Percentiles rank a stretch among this genome's conserved stretches.
Conservation (phyloP, 1,284 basidiomycete genomes). For the Ustilago curta region DNA sequence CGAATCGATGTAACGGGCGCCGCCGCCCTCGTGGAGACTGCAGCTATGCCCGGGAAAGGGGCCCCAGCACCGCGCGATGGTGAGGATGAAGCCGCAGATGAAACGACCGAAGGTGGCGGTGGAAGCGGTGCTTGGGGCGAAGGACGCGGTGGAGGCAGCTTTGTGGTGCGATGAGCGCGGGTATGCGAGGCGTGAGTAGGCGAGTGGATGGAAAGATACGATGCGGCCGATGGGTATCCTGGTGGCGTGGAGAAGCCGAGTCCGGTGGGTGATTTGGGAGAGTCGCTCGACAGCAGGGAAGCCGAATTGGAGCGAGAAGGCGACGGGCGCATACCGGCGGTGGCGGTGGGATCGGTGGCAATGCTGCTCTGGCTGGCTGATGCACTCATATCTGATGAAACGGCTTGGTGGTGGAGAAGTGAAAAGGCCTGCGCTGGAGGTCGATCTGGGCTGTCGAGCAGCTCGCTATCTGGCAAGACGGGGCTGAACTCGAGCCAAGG, state of each 20-base stretch:
- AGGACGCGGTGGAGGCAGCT: conserved; percentile 47
- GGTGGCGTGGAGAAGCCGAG: conserved; percentile 29
- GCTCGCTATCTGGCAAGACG: conserved; percentile 31
- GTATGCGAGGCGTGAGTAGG: conserved; percentile 17
- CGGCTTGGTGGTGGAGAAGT: conserved; percentile 9
- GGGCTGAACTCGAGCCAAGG: conserved; percentile 52
- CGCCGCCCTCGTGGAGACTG: conserved; percentile 6
- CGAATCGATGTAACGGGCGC: conserved; percentile 12
- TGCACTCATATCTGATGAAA: conserved; percentile 22
- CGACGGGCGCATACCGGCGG: conserved; percentile 19
- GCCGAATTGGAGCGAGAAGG: conserved; percentile 34
- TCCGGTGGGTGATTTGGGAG: conserved; percentile 36
- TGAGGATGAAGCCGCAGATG: conserved; percentile 11
- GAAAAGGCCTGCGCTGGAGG: conserved; percentile 11
- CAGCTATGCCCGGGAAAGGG: neutral
- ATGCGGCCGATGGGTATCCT: conserved; percentile 26
- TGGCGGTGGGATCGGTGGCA: conserved; percentile 14
- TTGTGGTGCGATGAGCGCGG: conserved; percentile 20
- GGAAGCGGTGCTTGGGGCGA: conserved; percentile 47
- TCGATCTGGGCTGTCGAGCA: conserved; percentile 24
- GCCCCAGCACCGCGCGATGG: conserved; percentile 3
- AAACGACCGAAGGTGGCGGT: conserved; percentile 39
- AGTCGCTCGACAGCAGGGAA: conserved; percentile 20
- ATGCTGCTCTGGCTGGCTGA: conserved; percentile 35
- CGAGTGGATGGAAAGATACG: conserved; percentile 33